These are phyloP conservation scores for Pichia deserticola DNA, from an alignment of 805 yeast species.

Conservation along the genomic window DNA sequence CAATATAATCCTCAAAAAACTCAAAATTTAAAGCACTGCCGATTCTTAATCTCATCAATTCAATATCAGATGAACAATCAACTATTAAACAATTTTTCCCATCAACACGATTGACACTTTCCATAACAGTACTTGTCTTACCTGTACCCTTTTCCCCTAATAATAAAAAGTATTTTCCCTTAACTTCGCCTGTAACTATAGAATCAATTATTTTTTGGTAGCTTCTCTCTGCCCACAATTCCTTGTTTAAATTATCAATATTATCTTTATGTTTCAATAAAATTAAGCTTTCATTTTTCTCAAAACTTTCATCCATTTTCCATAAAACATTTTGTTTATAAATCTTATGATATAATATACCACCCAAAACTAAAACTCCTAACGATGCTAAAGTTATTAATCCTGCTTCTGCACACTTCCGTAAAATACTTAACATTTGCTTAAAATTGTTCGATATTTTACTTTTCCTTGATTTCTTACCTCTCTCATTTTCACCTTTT, in stretches of 20 bases:
- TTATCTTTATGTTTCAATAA: conserved; percentile 51
- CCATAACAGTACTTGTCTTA: conserved; percentile 66
- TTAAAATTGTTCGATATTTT: conserved; percentile 8
- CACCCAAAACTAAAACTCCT: conserved; percentile 62
- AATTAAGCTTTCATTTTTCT: conserved; percentile 53
- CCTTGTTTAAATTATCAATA: conserved; percentile 28
- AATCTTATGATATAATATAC: conserved; percentile 57
- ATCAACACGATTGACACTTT: conserved; percentile 55
- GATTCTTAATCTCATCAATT: conserved; percentile 65
- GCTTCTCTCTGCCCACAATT: conserved; percentile 63
- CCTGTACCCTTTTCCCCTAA: conserved; percentile 88
- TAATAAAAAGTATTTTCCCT: conserved; percentile 63
- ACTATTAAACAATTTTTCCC: conserved; percentile 62
- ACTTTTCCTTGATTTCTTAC: background rate
- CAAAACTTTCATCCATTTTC: conserved; percentile 62
- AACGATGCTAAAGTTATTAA: conserved; percentile 66
- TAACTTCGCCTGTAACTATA: conserved; percentile 53
- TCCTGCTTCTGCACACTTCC: conserved; percentile 56
- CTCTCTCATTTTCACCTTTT: background rate
- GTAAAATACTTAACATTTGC: conserved; percentile 12
- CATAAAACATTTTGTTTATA: conserved; percentile 52
- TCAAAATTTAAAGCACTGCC: conserved; percentile 71
- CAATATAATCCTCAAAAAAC: conserved; percentile 75
- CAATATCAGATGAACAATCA: conserved; percentile 84
- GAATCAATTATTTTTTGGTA: conserved; percentile 61